These are phyloP conservation scores for Saprolegnia diclina DNA, from an alignment of 352 stramenopile genomes.

Conservation along the genomic window DNA sequence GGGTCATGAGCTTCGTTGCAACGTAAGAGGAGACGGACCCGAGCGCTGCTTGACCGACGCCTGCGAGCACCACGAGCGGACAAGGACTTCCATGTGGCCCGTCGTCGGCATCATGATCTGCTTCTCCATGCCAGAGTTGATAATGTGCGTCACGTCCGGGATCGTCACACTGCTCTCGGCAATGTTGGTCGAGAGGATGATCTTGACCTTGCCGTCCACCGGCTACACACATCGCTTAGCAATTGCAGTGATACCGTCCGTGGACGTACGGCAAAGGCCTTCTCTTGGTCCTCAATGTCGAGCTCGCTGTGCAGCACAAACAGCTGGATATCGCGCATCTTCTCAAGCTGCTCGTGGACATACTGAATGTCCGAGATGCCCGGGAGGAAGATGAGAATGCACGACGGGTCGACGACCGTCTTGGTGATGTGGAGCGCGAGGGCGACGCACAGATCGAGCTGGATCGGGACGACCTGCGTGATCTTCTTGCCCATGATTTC, in stretches of 20 bases:
- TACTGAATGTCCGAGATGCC: slow-evolving; percentile 91
- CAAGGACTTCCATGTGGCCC: slow-evolving; percentile 58
- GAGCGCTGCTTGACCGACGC: slow-evolving; percentile 83
- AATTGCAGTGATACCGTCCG: too few relatives aligned
- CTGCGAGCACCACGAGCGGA: slow-evolving; percentile 91
- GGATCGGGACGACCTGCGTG: slow-evolving; percentile 1
- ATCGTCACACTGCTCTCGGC: slow-evolving; percentile 96
- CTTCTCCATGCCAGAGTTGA: slow-evolving; percentile 81
- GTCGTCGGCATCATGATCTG: slow-evolving; percentile 79
- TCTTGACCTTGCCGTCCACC: slow-evolving; percentile 60
- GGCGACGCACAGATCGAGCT: slow-evolving; percentile 18
- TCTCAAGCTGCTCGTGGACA: slow-evolving; percentile 65
- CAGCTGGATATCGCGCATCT: slow-evolving; percentile 15
- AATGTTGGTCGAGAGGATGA: slow-evolving; percentile 96
- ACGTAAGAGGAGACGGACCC: slow-evolving; percentile 24
- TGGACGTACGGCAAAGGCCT: slow-evolving; percentile 20
- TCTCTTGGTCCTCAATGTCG: slow-evolving; percentile 28
- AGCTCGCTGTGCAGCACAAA: slow-evolving; percentile 28
- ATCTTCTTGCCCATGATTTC: slow-evolving; percentile 20
- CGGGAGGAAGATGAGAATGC: slow-evolving; percentile 95
- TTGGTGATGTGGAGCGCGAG: slow-evolving; percentile 14
- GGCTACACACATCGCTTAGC: too few relatives aligned
- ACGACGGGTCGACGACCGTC: slow-evolving; percentile 34
- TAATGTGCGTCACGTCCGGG: slow-evolving; percentile 87
- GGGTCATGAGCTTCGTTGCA: neutral